Conservation (phyloP, 2,329 filamentous ascomycete species). For the Remersonia thermophila region DNA sequence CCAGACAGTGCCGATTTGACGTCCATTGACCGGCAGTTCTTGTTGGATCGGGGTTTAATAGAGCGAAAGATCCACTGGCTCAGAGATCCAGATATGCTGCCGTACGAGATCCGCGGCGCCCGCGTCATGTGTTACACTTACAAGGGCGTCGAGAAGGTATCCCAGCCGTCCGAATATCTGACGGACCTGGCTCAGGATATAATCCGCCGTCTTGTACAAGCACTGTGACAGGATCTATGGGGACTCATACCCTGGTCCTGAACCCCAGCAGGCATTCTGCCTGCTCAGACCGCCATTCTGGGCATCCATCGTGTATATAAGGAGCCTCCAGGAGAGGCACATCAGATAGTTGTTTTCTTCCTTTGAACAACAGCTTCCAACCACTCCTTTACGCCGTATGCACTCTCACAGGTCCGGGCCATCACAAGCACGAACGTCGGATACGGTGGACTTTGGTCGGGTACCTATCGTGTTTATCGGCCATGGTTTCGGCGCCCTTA, state of each 20-base stretch:
- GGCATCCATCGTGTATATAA: too few species aligned
- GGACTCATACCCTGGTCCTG: too few species aligned
- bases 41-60: slow-evolving; percentile 3
- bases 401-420: too few species aligned
- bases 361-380: too few species aligned
- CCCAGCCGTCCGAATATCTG: slow-evolving; percentile 4
- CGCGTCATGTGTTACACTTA: slow-evolving; percentile 10
- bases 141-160: slow-evolving; percentile 3
- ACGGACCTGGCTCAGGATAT: slow-evolving; percentile 3
- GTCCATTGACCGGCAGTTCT: slow-evolving; percentile 5
- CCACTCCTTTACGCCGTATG: too few species aligned
- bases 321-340: too few species aligned
- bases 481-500: slow-evolving; percentile 6
- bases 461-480: slow-evolving; percentile 6
- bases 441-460: slow-evolving; percentile 2
- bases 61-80: slow-evolving; percentile 7
- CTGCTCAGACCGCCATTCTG: too few species aligned
- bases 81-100: slow-evolving; percentile 7
- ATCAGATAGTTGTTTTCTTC: too few species aligned
- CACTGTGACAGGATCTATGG: too few species aligned
- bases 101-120: slow-evolving; percentile 4
- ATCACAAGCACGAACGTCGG: slow-evolving; percentile 3
- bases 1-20: neutral
- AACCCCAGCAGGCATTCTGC: too few species aligned
- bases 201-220: neutral